These are phyloP conservation scores for Penicillium canescens DNA, from an alignment of 495 filamentous ascomycete genomes.

Conservation along the genomic window DNA sequence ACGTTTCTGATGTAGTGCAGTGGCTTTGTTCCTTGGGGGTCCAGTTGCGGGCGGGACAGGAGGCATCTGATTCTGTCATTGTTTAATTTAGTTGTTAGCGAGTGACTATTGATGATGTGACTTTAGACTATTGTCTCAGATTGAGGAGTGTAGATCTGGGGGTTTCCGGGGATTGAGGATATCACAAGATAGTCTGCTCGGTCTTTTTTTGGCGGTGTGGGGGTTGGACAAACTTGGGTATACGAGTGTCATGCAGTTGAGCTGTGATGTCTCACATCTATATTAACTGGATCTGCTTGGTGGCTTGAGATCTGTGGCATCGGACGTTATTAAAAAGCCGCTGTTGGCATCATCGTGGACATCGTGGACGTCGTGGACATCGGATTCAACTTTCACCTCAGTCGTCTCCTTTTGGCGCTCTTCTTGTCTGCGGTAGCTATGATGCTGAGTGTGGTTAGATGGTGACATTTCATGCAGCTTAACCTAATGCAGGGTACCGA, in stretches of 20 bases:
- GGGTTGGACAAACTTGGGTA: too few relatives aligned
- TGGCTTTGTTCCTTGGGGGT: conserved; percentile 10
- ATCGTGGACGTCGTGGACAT: too few relatives aligned
- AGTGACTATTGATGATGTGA: background rate
- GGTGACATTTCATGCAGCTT: background rate
- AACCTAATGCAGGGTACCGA: conserved; percentile 1
- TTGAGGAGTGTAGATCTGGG: background rate
- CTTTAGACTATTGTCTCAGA: background rate
- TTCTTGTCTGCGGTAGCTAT: background rate
- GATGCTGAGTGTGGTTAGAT: background rate
- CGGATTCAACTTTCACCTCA: background rate
- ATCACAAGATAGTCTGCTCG: conserved; percentile 7
- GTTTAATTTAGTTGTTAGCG: background rate
- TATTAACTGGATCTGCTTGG: background rate
- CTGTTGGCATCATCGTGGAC: background rate
- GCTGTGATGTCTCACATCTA: too few relatives aligned
- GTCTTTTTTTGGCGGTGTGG: background rate
- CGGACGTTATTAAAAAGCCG: background rate
- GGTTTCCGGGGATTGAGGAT: too few relatives aligned
- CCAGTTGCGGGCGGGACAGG: conserved; percentile 23
- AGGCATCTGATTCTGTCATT: background rate
- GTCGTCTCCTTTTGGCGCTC: background rate
- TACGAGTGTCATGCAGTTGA: too few relatives aligned
- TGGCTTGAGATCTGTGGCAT: background rate
- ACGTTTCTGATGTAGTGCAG: background rate